Percentiles rank a stretch among this genome's conserved stretches.
phyloP scores from a whole-genome alignment of 768 basidiomycete genomes.

The Vishniacozyma victoriae region DNA sequence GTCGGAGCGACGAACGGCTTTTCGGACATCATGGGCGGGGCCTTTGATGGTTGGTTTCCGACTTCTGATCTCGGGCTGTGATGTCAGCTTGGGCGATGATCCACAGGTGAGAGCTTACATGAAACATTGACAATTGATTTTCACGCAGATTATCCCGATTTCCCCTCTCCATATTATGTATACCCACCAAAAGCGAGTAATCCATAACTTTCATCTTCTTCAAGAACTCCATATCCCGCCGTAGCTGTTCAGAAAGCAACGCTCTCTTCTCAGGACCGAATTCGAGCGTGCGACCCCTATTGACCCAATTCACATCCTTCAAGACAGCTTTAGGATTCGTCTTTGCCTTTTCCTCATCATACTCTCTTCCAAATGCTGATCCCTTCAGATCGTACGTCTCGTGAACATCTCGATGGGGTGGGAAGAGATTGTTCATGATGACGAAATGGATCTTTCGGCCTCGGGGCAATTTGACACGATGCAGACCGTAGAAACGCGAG shows the following conservation, averaged over 20 bases:
- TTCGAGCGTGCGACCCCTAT: conserved; percentile 67
- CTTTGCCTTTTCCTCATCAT: conserved; percentile 70
- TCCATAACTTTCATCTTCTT: conserved; percentile 87
- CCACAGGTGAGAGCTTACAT: conserved; percentile 53
- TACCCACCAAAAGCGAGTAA: conserved; percentile 87
- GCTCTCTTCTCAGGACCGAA: conserved; percentile 95
- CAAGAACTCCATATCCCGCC: conserved; percentile 79
- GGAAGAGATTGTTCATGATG: conserved; percentile 99
- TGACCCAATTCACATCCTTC: conserved; percentile 97
- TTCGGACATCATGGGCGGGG: conserved; percentile 70
- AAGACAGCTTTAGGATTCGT: conserved; percentile 81
- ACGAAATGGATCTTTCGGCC: conserved; percentile 98
- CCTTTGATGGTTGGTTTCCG: conserved; percentile 61
- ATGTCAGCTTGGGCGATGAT: not conserved
- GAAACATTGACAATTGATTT: conserved; percentile 86
- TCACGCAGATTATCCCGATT: conserved; percentile 86
- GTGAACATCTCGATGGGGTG: conserved; percentile 92
- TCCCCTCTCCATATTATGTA: conserved; percentile 83
- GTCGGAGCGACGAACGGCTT: conserved; percentile 76
- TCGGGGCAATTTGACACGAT: conserved; percentile 90
- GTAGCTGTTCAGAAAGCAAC: conserved; percentile 80
- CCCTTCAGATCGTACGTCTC: conserved; percentile 98
- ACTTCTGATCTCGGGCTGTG: conserved; percentile 62
- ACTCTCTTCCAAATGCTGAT: conserved; percentile 79
- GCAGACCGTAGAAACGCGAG: conserved; percentile 91